Evolutionary conservation across 805 yeast species (phyloP), one percentile per base, ranked within the genome.

Genomic region (Pichia paraexigua): DNA sequence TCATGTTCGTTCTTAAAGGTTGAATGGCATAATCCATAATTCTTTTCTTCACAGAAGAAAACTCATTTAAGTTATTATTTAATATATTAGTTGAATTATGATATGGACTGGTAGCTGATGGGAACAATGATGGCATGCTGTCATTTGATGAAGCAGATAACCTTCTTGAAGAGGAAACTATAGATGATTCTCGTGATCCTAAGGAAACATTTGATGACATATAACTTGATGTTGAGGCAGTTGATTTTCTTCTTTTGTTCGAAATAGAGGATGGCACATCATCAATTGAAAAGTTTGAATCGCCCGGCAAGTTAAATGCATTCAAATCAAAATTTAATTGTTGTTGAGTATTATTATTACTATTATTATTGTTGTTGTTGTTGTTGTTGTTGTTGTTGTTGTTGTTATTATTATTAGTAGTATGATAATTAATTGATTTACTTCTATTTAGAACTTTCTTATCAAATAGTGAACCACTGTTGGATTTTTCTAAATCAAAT

Each of bases 131-230:
- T 10, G 67, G 64, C 10, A 52, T 53, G 6, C 56, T 53, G 39
- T 54, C 58, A 41, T 47, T 56, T 13, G 69, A 65, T 5, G 65
- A 58, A 6, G 53, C 49, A 2, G 67, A 63, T 13, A 62, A 49
- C 39, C 66, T 53, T 53, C 65, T 60, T 10, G 66, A 62, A 5
- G 65, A 60, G 17, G 62, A 53, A 15, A 53, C 56, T 35, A 51
- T 43, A 3, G 68, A 63, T 1, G 67, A 62, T 10, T 63, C 61
- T 41, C 65, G 55, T 17, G 68, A 64, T 18, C 47, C 51, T 2
- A 56, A 41, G 8, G 63, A 60, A 5, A 53, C 21, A 28, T 60
- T 56, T 7, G 68, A 64, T 18, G 64, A 63, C 13, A 63, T 22
- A 39, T 32, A 56, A 46, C 66, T 62, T n/a, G 61, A 56, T 15